Conservation (phyloP, 106 monocot genomes). For the Dioscorea dumetorum region DNA sequence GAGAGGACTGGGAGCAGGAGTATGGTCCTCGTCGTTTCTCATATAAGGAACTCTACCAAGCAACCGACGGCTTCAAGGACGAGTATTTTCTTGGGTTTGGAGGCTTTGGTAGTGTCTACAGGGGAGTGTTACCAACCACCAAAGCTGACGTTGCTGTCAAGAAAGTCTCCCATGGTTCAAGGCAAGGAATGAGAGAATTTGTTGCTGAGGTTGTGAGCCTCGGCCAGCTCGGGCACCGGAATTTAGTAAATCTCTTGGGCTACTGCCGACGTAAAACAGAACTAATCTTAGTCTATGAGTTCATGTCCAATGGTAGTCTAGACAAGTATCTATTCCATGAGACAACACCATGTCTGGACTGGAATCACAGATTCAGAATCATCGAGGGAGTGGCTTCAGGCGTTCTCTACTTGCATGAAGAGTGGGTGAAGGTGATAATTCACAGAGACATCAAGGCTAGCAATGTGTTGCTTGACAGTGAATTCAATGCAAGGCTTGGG, state of each 20-base stretch:
- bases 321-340: neutral
- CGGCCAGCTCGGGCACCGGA: conserved; percentile 4
- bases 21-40: conserved; percentile 6
- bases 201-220: conserved; percentile 2
- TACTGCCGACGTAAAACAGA: conserved; percentile 5
- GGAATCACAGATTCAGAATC: conserved; percentile 2
- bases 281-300: neutral
- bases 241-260: neutral
- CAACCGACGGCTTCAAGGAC: conserved; percentile 2
- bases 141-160: too few species aligned
- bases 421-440: neutral
- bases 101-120: too few species aligned
- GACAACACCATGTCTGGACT: neutral
- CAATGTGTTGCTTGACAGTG: conserved; percentile 16
- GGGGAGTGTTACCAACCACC: too few species aligned
- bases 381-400: conserved; percentile 2
- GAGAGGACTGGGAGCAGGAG: conserved; percentile 9
- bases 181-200: too few species aligned
- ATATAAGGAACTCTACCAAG: conserved; percentile 1
- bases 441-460: conserved; percentile 17
- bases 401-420: conserved; percentile 5
- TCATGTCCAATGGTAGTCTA: neutral
- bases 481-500: conserved; percentile 20
- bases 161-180: too few species aligned
- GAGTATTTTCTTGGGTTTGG: too few species aligned